phyloP scores from a whole-genome alignment of 495 filamentous ascomycete species.

The Aspergillus haitiensis region DNA sequence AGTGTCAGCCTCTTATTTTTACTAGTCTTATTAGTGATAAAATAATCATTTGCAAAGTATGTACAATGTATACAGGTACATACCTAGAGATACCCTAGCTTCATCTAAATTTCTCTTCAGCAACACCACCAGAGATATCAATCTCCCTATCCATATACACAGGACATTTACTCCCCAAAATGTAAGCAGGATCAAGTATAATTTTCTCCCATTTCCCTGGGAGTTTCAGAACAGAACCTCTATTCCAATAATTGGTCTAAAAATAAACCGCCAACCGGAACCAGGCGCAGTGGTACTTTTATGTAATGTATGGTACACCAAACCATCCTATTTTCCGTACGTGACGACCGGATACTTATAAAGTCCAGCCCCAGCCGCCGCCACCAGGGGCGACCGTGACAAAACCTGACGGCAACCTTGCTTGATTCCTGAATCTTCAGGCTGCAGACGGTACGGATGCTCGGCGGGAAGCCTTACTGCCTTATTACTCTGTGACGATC shows the following conservation, averaged over 20 bases:
- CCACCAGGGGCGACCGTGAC: neutral
- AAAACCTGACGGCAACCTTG: slow-evolving; percentile 6
- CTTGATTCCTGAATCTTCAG: slow-evolving; percentile 22
- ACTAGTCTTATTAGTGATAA: neutral
- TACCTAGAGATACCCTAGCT: neutral
- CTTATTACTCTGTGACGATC: slow-evolving; percentile 29
- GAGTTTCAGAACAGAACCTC: neutral
- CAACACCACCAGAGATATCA: neutral
- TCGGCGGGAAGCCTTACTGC: slow-evolving; percentile 19
- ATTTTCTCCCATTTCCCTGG: neutral
- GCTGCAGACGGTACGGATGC: neutral
- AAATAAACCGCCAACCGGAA: slow-evolving; percentile 25
- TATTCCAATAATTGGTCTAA: slow-evolving; percentile 6
- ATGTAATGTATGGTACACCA: slow-evolving; percentile 14
- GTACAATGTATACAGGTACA: no score
- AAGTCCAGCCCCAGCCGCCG: neutral
- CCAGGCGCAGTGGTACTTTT: slow-evolving; percentile 8
- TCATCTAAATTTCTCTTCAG: no score
- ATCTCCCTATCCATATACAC: neutral
- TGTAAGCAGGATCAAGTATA: neutral
- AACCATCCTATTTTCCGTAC: slow-evolving; percentile 1
- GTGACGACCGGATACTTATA: neutral
- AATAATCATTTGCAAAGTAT: no score
- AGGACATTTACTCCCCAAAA: neutral
- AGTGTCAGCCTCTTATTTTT: slow-evolving; percentile 17